Evolutionary conservation across 2,329 filamentous ascomycete genomes (phyloP).

Genomic region (Neoascochyta sp.): DNA sequence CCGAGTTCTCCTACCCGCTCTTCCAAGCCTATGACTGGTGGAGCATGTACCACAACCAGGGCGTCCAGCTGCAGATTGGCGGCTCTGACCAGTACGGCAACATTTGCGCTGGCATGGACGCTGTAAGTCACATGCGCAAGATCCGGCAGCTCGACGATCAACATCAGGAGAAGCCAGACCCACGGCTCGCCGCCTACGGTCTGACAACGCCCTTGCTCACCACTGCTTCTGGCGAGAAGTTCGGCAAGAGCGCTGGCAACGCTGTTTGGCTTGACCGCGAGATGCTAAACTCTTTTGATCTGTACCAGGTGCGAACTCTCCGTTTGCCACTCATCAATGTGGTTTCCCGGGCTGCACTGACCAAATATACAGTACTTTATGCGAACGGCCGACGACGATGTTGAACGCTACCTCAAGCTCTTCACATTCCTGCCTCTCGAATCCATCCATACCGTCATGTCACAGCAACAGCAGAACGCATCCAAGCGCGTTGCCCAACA

Average conservation of each 20-base stretch:
- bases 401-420: conserved; percentile 77
- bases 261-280: conserved; percentile 86
- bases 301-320: conserved; percentile 72
- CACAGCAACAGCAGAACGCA: conserved; percentile 63
- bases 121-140: conserved; percentile 69
- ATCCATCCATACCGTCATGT: conserved; percentile 66
- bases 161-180: conserved; percentile 29
- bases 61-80: conserved; percentile 82
- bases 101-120: conserved; percentile 84
- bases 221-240: conserved; percentile 79
- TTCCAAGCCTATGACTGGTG: conserved; percentile 98
- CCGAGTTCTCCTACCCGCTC: conserved; percentile 89
- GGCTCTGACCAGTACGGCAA: conserved; percentile 97
- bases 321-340: too few relatives aligned
- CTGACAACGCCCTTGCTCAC: conserved; percentile 90
- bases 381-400: conserved; percentile 72
- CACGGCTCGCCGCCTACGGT: conserved; percentile 60
- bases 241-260: conserved; percentile 92
- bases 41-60: conserved; percentile 68
- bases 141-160: conserved; percentile 13
- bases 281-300: conserved; percentile 76
- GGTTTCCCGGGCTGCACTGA: too few relatives aligned
- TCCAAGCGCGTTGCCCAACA: conserved; percentile 77
- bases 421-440: conserved; percentile 81
- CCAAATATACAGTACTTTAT: conserved; percentile 87